phyloP scores from a whole-genome alignment of 371 early-diverging fungal genomes.

The Saksenaea oblongispora region DNA sequence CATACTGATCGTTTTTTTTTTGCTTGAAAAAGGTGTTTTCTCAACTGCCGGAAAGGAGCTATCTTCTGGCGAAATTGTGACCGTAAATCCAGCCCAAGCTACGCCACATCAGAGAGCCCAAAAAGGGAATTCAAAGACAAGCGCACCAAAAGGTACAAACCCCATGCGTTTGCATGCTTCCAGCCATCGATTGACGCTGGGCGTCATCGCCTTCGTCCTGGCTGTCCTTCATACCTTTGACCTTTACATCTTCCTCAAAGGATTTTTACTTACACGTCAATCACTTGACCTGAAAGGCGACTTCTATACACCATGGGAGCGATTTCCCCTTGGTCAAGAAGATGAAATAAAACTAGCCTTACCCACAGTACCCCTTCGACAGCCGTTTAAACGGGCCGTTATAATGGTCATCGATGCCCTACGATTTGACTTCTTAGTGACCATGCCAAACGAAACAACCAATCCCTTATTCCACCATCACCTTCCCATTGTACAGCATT shows the following conservation, averaged over 20 bases:
- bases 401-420: constrained; percentile 90
- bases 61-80: neutral
- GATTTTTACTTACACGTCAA: constrained; percentile 82
- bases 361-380: constrained; percentile 16
- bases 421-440: constrained; percentile 73
- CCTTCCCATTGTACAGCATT: constrained; percentile 66
- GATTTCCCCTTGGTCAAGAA: constrained; percentile 25
- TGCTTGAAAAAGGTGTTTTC: constrained; percentile 2
- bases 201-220: constrained; percentile 13
- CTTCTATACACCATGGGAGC: constrained; percentile 33
- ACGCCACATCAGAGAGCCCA: constrained; percentile 2
- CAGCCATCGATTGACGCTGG: constrained; percentile 5
- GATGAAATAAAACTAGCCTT: neutral
- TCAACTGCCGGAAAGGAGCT: constrained; percentile 4
- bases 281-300: constrained; percentile 61
- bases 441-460: constrained; percentile 20
- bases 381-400: constrained; percentile 67
- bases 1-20: constrained; percentile 29
- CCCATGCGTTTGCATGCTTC: neutral
- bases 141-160: neutral
- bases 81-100: constrained; percentile 1
- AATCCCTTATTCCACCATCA: constrained; percentile 72
- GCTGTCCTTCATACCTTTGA: constrained; percentile 36
- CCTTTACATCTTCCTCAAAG: constrained; percentile 76
- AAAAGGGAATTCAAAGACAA: neutral